A percentile compares a stretch with the other conserved stretches of the same genome.
These are phyloP conservation scores for Venturia asperata DNA, from an alignment of 2,329 filamentous ascomycete species.

Conservation along the genomic window DNA sequence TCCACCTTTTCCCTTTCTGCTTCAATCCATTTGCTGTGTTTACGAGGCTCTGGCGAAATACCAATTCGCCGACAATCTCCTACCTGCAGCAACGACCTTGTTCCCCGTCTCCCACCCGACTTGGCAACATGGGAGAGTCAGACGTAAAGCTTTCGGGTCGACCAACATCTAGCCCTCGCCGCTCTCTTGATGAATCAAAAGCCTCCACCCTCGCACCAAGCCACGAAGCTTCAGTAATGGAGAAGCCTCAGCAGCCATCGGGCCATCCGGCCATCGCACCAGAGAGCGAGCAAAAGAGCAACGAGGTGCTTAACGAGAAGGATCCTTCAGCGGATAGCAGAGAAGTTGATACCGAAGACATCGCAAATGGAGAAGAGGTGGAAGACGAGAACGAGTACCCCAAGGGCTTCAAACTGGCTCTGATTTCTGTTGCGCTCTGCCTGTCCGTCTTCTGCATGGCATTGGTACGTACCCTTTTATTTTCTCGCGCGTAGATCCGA, in stretches of 20 bases:
- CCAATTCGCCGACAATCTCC: background rate
- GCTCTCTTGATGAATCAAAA: background rate
- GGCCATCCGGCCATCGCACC: constrained; percentile 5
- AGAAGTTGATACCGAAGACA: background rate
- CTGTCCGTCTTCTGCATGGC: constrained; percentile 28
- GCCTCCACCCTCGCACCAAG: constrained; percentile 5
- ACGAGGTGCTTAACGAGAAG: background rate
- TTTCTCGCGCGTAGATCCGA: background rate
- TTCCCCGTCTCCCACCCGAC: background rate
- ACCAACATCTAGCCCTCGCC: constrained; percentile 2
- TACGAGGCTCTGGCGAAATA: background rate
- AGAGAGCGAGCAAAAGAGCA: background rate
- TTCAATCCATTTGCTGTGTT: background rate
- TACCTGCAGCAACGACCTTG: background rate
- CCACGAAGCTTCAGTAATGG: constrained; percentile 9
- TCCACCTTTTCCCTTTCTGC: background rate
- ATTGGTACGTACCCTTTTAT: background rate
- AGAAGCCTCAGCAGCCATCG: background rate
- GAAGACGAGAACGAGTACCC: constrained; percentile 33
- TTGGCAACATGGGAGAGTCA: constrained; percentile 1
- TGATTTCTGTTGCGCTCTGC: constrained; percentile 33
- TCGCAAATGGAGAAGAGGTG: background rate
- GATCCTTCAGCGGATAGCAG: background rate
- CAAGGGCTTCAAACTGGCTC: constrained; percentile 27
- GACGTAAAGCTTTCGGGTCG: background rate